Conservation (phyloP, 371 early-diverging fungal species). For the Mucor circinelloides region DNA sequence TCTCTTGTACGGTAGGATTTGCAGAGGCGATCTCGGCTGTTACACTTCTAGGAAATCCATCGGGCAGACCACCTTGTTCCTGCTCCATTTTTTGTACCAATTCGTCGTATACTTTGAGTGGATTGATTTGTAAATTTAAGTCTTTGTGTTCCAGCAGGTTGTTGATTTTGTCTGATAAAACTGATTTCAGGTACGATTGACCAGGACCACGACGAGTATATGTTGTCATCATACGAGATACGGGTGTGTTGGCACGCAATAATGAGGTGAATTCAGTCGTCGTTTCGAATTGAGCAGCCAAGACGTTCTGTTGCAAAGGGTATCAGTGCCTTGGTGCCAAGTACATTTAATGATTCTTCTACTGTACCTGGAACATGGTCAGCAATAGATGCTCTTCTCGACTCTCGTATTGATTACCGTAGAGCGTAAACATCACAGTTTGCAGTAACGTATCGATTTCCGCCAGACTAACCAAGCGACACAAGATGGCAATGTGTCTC, state of each 20-base stretch:
- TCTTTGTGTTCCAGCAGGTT: conserved; percentile 71
- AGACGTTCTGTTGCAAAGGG: conserved; percentile 63
- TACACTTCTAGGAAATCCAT: conserved; percentile 57
- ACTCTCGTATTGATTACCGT: conserved; percentile 94
- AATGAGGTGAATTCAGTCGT: conserved; percentile 88
- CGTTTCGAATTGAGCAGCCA: conserved; percentile 90
- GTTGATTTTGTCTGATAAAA: conserved; percentile 83
- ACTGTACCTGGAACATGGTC: conserved; percentile 90
- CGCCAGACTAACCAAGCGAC: conserved; percentile 82
- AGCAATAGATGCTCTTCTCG: conserved; percentile 93
- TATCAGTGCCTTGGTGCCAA: no score
- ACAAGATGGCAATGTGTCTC: conserved; percentile 84
- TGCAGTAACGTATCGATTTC: conserved; percentile 94
- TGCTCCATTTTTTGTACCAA: conserved; percentile 77
- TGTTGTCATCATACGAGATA: conserved; percentile 96
- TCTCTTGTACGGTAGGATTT: conserved; percentile 73
- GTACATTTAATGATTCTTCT: background rate
- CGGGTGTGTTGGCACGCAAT: conserved; percentile 94
- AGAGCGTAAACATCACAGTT: conserved; percentile 95
- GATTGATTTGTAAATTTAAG: conserved; percentile 88
- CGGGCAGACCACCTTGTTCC: conserved; percentile 60
- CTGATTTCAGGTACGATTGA: conserved; percentile 88
- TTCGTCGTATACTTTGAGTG: conserved; percentile 83
- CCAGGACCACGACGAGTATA: conserved; percentile 95
- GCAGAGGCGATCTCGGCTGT: conserved; percentile 73